phyloP scores from a whole-genome alignment of 805 yeast genomes.

The Kazachstania africana region DNA sequence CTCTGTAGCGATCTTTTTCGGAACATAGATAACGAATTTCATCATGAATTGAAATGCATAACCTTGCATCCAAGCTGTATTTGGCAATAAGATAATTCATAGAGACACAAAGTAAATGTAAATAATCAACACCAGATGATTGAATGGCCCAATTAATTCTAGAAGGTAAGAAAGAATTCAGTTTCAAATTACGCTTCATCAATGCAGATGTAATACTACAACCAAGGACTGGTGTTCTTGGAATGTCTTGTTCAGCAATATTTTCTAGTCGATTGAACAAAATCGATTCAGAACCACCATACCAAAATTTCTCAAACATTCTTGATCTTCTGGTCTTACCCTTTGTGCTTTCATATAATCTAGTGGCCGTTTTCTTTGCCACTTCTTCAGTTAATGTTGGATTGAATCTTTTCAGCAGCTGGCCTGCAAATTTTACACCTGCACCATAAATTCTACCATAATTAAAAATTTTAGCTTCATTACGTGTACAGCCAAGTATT shows the following conservation, averaged over 20 bases:
- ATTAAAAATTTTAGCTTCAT: conserved; percentile 90
- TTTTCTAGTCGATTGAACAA: conserved; percentile 81
- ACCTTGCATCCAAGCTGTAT: conserved; percentile 61
- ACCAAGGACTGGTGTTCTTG: conserved; percentile 84
- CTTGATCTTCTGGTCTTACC: conserved; percentile 39
- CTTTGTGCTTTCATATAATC: conserved; percentile 71
- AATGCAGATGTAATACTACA: conserved; percentile 88
- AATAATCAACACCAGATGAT: conserved; percentile 93
- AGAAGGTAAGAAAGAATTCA: conserved; percentile 67
- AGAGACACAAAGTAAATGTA: conserved; percentile 71
- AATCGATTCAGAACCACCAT: conserved; percentile 90
- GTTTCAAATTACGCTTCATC: conserved; percentile 48
- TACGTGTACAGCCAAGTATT: conserved; percentile 78
- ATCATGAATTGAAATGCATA: conserved; percentile 86
- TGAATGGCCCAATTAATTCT: conserved; percentile 97
- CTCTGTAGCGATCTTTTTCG: conserved; percentile 61
- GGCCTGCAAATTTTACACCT: conserved; percentile 80
- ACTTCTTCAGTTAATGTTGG: conserved; percentile 53
- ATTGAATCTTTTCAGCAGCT: conserved; percentile 74
- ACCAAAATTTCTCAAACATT: conserved; percentile 37
- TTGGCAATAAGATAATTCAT: conserved; percentile 71
- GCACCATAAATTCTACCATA: conserved; percentile 98
- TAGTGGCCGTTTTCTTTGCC: conserved; percentile 52
- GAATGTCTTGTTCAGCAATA: conserved; percentile 70
- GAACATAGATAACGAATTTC: conserved; percentile 76